phyloP scores from a whole-genome alignment of 2,329 filamentous ascomycete genomes.

The Xylaria sp. region DNA sequence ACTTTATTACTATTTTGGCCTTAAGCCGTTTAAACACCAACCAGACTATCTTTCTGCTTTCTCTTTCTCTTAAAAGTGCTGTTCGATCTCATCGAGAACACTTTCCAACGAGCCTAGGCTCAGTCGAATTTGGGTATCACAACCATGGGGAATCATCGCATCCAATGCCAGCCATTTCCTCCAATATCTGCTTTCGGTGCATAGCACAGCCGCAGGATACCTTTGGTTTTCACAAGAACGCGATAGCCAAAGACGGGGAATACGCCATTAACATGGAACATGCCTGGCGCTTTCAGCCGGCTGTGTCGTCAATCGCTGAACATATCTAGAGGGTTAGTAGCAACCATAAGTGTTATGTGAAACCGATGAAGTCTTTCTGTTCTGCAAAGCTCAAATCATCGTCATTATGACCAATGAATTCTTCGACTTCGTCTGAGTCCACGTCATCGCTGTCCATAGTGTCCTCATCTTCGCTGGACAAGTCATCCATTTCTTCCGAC shows the following conservation, averaged over 20 bases:
- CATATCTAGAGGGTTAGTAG: constrained; percentile 42
- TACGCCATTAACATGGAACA: constrained; percentile 2
- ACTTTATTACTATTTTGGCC: constrained; percentile 32
- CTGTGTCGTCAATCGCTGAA: constrained; percentile 26
- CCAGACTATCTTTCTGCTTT: constrained; percentile 3
- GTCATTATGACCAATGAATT: constrained; percentile 68
- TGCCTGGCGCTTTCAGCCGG: constrained; percentile 25
- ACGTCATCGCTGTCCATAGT: constrained; percentile 78
- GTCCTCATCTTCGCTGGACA: constrained; percentile 82
- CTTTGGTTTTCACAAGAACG: constrained; percentile 7
- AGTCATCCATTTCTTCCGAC: constrained; percentile 68
- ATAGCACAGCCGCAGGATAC: constrained; percentile 5
- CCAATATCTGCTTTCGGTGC: constrained; percentile 20
- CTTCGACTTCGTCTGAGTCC: constrained; percentile 79
- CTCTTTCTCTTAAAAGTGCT: neutral
- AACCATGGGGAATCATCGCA: constrained; percentile 23
- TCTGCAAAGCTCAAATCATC: constrained; percentile 66
- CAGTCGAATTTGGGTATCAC: constrained; percentile 34
- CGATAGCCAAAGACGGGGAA: constrained; percentile 26
- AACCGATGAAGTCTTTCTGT: constrained; percentile 68
- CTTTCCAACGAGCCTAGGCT: constrained; percentile 8
- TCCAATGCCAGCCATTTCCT: constrained; percentile 25
- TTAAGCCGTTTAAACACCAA: constrained; percentile 10
- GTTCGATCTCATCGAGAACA: constrained; percentile 3
- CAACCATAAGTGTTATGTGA: constrained; percentile 50